These are phyloP conservation scores for Stentor roeselii DNA, from an alignment of 73 alveolate species.

Conservation along the genomic window DNA sequence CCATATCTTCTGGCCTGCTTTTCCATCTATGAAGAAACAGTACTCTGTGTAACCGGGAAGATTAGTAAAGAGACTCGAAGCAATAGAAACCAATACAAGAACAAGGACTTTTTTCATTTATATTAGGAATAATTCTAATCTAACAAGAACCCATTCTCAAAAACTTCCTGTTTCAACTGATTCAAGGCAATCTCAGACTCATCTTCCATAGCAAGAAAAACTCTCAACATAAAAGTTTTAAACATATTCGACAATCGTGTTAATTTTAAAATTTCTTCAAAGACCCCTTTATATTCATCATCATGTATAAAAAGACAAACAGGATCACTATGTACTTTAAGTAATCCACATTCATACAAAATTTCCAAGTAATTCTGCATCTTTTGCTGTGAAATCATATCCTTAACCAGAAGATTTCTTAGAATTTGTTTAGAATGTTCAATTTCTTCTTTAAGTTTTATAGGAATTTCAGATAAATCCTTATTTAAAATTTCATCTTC, in stretches of 20 bases:
- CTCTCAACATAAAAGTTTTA: not conserved
- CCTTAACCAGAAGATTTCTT: not conserved
- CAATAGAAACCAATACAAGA: no score
- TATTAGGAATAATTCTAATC: no score
- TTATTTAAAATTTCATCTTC: not conserved
- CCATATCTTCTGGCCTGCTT: no score
- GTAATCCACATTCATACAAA: not conserved
- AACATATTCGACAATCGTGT: not conserved
- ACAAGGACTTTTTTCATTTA: no score
- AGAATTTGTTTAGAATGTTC: not conserved
- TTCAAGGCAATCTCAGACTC: not conserved
- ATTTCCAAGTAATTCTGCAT: not conserved
- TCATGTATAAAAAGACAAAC: not conserved
- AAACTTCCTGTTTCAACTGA: not conserved
- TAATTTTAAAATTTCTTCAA: not conserved
- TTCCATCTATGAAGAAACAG: no score
- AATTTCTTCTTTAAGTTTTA: not conserved
- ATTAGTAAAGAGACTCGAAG: no score
- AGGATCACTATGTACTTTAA: not conserved
- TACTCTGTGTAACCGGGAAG: no score
- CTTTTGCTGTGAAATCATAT: not conserved
- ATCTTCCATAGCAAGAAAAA: not conserved
- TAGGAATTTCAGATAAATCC: not conserved
- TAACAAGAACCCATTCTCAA: not conserved
- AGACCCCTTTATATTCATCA: not conserved